Percentiles rank a stretch among this genome's conserved stretches.
Evolutionary conservation across 2,329 filamentous ascomycete genomes (phyloP).

Genomic region (Aspergillus aculeatinus): DNA sequence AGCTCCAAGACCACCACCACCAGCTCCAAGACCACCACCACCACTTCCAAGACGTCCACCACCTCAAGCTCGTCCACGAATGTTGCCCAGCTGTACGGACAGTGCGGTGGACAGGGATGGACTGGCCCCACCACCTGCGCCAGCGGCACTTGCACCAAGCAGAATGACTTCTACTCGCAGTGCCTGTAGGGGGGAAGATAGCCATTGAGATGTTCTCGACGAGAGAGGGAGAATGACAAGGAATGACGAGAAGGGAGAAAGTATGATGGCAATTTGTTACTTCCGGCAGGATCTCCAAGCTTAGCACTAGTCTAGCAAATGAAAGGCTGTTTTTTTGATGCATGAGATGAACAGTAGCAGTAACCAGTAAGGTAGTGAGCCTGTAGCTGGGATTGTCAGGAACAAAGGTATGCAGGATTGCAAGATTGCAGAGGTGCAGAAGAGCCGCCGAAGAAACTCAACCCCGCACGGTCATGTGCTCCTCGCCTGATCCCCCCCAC

Average conservation of each 20-base stretch:
- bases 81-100: constrained; percentile 24
- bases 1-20: constrained; percentile 11
- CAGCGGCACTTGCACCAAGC: constrained; percentile 33
- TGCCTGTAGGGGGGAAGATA: constrained; percentile 28
- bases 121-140: constrained; percentile 35
- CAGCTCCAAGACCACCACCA: neutral
- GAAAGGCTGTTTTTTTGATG: neutral
- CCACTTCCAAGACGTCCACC: constrained; percentile 1
- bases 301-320: neutral
- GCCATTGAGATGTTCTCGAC: neutral
- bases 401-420: too few species aligned
- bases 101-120: constrained; percentile 38
- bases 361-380: too few species aligned
- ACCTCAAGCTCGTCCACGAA: constrained; percentile 15
- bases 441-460: neutral
- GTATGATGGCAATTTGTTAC: neutral
- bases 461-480: neutral
- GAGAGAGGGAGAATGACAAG: neutral
- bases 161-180: constrained; percentile 41
- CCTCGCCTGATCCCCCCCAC: neutral
- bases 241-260: neutral
- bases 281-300: neutral
- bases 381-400: too few species aligned
- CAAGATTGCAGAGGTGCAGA: neutral
- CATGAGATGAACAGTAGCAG: too few species aligned